Percentiles rank a stretch among this genome's conserved stretches.
These are phyloP conservation scores for Penicillium sp. DNA, from an alignment of 2,329 filamentous ascomycete species.

Conservation along the genomic window DNA sequence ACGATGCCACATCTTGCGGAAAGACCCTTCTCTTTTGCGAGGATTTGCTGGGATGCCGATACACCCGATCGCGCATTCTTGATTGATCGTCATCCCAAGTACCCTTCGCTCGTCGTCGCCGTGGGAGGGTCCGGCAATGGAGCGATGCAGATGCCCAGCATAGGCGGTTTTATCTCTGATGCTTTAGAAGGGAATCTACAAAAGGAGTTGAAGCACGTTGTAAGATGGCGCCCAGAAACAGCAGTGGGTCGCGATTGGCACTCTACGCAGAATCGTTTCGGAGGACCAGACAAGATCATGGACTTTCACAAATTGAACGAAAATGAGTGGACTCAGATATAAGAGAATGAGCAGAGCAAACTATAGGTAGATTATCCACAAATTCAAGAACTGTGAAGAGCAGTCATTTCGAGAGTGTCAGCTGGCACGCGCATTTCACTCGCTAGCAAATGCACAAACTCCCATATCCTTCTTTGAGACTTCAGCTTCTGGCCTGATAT, in stretches of 20 bases:
- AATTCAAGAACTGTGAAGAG: not conserved
- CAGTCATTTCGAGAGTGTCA: not conserved
- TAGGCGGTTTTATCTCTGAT: conserved; percentile 54
- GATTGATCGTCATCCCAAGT: conserved; percentile 52
- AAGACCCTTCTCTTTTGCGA: conserved; percentile 51
- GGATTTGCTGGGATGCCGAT: conserved; percentile 61
- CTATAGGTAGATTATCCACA: not conserved
- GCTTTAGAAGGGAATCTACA: conserved; percentile 49
- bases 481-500: conserved; percentile 69
- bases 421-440: conserved; percentile 9
- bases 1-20: conserved; percentile 56
- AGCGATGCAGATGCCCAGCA: conserved; percentile 55
- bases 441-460: conserved; percentile 63
- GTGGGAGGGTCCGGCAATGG: conserved; percentile 56
- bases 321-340: conserved; percentile 40
- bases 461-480: conserved; percentile 69
- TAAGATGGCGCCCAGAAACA: conserved; percentile 56
- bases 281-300: conserved; percentile 51
- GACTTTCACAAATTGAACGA: conserved; percentile 45
- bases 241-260: conserved; percentile 49
- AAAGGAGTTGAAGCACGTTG: conserved; percentile 42
- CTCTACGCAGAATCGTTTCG: conserved; percentile 51
- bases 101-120: conserved; percentile 47
- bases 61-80: conserved; percentile 57
- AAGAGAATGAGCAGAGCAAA: not conserved